Evolutionary conservation across 108 stramenopile genomes (phyloP), one percentile per base, ranked within the genome.

Genomic region (Nitzschia palea): DNA sequence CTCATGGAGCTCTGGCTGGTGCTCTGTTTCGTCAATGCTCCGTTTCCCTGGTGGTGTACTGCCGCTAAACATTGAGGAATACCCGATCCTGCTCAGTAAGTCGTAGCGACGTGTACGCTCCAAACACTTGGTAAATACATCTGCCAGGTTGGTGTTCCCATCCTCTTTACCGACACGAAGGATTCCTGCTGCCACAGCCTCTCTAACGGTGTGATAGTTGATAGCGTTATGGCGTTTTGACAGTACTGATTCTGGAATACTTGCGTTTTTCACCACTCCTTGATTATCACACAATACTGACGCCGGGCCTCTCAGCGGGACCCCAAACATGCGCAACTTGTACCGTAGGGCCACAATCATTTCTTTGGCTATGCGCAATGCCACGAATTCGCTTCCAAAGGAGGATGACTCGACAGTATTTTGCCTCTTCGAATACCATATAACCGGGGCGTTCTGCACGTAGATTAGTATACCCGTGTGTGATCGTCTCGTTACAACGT

Each of bases 401-500:
- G 77, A 76, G 34, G 74, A 73, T 0, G 82, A 66, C 48, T 88
- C 82, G n/a, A 84, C 70, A 23, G 82, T 78, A 10, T 45, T 73
- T 62, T 88, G 87, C 36, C 67, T 61, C 69, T 85, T 85, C 33
- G 71, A 68, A 59, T 70, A 77, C 59, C 68, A 81, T 1, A 74
- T 15, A 17, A 85, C 79, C 17, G 78, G 71, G 10, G 87, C 74
- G 14, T 56, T 54, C 52, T 88, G 80, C 23, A 83, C 40, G 44
- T 74, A 85, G 30, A 90, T 62, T 0, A 90, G 4, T 15, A 85
- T 52, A 0, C 83, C 88, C 26, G 85, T 84, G 14, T 78, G 56
- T 2, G 80, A 82, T 36, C 88, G 48, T 10, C 82, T 28, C 8
- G 83, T 86, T 5, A 75, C 52, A 23, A 50, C 25, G 45, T 76